Percentiles rank a stretch among this genome's conserved stretches.
Evolutionary conservation across 2,329 filamentous ascomycete genomes (phyloP).

Genomic region (Penicillium sclerotiorum): DNA sequence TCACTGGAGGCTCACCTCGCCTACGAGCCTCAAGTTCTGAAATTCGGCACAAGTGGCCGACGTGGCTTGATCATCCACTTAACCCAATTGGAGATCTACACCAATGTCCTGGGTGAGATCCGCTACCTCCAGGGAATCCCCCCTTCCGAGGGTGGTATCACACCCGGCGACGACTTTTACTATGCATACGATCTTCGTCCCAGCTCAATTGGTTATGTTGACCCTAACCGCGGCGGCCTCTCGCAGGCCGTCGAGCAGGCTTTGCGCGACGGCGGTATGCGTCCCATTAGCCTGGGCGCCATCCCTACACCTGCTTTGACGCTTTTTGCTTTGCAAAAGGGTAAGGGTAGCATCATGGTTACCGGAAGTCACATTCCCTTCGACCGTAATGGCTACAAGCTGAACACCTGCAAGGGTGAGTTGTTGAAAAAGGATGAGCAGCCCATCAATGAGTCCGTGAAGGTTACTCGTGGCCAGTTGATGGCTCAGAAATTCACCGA

Average conservation of each 20-base stretch:
- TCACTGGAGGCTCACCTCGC: slow-evolving; percentile 15
- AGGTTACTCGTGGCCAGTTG: slow-evolving; percentile 26
- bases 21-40: slow-evolving; percentile 32
- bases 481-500: slow-evolving; percentile 28
- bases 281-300: slow-evolving; percentile 33
- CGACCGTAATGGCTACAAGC: slow-evolving; percentile 39
- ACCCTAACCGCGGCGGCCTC: slow-evolving; percentile 33
- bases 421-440: slow-evolving; percentile 37
- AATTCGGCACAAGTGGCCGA: slow-evolving; percentile 40
- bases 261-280: slow-evolving; percentile 32
- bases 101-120: slow-evolving; percentile 36
- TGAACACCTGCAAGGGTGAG: slow-evolving; percentile 37
- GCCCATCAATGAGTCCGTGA: slow-evolving; percentile 34
- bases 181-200: slow-evolving; percentile 37
- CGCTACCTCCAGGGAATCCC: slow-evolving; percentile 33
- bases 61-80: slow-evolving; percentile 35
- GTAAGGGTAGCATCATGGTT: slow-evolving; percentile 40
- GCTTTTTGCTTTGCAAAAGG: slow-evolving; percentile 30
- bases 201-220: slow-evolving; percentile 34
- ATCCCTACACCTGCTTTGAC: slow-evolving; percentile 38
- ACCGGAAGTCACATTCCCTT: slow-evolving; percentile 41
- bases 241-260: slow-evolving; percentile 35
- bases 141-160: slow-evolving; percentile 30
- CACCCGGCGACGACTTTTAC: slow-evolving; percentile 35
- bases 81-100: slow-evolving; percentile 40